Percentiles rank a stretch among this genome's conserved stretches.
phyloP scores from a whole-genome alignment of 495 filamentous ascomycete genomes.

The Hyaloscypha finlandica region DNA sequence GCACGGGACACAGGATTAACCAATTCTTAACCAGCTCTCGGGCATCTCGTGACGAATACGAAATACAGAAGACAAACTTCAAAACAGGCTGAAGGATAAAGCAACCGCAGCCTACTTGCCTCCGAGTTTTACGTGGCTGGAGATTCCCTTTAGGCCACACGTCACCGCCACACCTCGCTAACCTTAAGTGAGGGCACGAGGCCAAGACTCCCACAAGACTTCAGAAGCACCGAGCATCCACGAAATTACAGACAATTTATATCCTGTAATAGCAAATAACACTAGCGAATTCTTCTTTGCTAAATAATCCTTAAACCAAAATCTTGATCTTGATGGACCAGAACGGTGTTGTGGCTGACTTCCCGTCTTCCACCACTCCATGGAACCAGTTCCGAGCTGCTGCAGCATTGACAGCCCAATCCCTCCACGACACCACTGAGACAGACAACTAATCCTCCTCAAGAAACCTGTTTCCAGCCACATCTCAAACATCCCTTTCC shows the following conservation, averaged over 20 bases:
- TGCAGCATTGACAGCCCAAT: not conserved
- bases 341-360: not conserved
- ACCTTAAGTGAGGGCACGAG: not conserved
- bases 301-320: not conserved
- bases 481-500: not conserved
- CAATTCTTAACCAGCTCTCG: not conserved
- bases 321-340: not conserved
- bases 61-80: not conserved
- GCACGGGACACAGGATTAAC: not conserved
- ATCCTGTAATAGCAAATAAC: not conserved
- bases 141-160: not conserved
- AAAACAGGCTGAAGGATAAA: not conserved
- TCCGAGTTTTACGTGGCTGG: not conserved
- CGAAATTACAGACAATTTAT: not conserved
- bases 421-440: not conserved
- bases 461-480: conserved; percentile 14
- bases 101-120: not conserved
- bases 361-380: not conserved
- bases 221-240: not conserved
- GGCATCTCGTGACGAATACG: not conserved
- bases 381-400: not conserved
- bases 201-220: not conserved
- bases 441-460: not conserved
- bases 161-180: not conserved
- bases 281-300: not conserved